Base-by-base conservation (phyloP, 768 basidiomycete species). In the Lactarius hatsudake region DNA sequence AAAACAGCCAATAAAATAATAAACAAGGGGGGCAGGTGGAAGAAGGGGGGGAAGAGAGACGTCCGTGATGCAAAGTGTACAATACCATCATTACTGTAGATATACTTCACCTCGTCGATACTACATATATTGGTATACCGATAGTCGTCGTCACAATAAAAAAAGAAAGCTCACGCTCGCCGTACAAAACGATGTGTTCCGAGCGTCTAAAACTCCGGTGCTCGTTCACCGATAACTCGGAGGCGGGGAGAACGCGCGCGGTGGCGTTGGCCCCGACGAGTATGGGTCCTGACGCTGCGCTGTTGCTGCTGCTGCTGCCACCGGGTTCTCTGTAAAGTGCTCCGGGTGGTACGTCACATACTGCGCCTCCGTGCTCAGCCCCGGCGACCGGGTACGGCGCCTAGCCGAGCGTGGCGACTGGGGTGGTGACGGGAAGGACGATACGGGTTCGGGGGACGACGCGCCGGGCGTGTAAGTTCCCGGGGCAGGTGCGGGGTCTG, bases 181-280 rank as follows among this genome's bases (percentile, higher is more conserved):
- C 32, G 32, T 8, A 32, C 1, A 32, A 32, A 32, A 30, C 30
- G 5, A 30, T 30, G 30, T 30, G 30, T 5, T 30, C 32, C 6
- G 32, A 32, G 32, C 32, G 26, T 17, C 15, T n/a, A 30, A 9
- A 45, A 30, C 55, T 12, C 28, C 55, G 28, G 28, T 34, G 55
- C 3, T 32, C 2, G 20, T n/a, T 61, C 42, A 68, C 9, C n/a
- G 42, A 28, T 68, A 68, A 17, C 10, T 40, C 5, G 67, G 67
- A 7, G 67, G 67, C 1, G 62, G 67, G 3, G 67, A 64, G 15
- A 64, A 60, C 5, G 20, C 34, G 13, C 36, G 62, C 8, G 32
- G 20, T 32, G 48, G 30, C 38, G 18, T 20, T 5, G 55, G 38
- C 5, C 4, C 28, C 10, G 28, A 18, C 34, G 58, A 13, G 34